Percentiles rank a stretch among this genome's conserved stretches.
phyloP scores from a whole-genome alignment of 768 basidiomycete genomes.

The Trametes cubensis region DNA sequence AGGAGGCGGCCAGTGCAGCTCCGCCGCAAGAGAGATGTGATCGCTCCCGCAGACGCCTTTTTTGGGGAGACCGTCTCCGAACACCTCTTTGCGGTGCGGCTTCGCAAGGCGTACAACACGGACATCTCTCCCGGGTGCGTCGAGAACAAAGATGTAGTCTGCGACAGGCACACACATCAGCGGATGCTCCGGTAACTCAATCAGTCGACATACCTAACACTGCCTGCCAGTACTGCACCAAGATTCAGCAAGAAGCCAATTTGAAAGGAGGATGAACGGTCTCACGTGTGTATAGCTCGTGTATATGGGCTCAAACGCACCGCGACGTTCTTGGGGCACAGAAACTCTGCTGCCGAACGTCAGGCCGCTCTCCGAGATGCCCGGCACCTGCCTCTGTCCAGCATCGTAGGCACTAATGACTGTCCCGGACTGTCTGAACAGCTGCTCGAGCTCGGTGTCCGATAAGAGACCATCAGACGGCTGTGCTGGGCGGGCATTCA shows the following conservation, averaged over 20 bases:
- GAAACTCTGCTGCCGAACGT: slow-evolving; percentile 57
- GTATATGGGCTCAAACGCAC: slow-evolving; percentile 77
- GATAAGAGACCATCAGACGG: slow-evolving; percentile 71
- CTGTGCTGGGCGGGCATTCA: slow-evolving; percentile 64
- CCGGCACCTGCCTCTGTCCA: slow-evolving; percentile 38
- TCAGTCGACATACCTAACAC: slow-evolving; percentile 60
- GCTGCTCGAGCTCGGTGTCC: slow-evolving; percentile 52
- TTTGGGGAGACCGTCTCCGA: slow-evolving; percentile 78
- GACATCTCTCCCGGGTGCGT: slow-evolving; percentile 40
- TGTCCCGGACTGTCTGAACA: slow-evolving; percentile 45
- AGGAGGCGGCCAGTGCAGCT: slow-evolving; percentile 44
- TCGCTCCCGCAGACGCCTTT: slow-evolving; percentile 82
- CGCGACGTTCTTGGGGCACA: slow-evolving; percentile 46
- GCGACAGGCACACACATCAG: slow-evolving; percentile 9
- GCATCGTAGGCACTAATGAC: slow-evolving; percentile 72
- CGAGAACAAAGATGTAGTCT: slow-evolving; percentile 91
- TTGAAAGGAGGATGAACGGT: not conserved
- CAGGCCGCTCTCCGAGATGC: slow-evolving; percentile 25
- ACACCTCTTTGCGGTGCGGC: slow-evolving; percentile 58
- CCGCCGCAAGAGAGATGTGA: slow-evolving; percentile 78
- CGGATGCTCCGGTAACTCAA: not conserved
- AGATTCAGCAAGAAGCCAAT: not conserved
- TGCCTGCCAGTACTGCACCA: slow-evolving; percentile 71
- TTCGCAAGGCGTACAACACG: slow-evolving; percentile 57
- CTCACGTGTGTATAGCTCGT: slow-evolving; percentile 73